phyloP scores from a whole-genome alignment of 495 filamentous ascomycete genomes.

The Trichoderma erinaceum region DNA sequence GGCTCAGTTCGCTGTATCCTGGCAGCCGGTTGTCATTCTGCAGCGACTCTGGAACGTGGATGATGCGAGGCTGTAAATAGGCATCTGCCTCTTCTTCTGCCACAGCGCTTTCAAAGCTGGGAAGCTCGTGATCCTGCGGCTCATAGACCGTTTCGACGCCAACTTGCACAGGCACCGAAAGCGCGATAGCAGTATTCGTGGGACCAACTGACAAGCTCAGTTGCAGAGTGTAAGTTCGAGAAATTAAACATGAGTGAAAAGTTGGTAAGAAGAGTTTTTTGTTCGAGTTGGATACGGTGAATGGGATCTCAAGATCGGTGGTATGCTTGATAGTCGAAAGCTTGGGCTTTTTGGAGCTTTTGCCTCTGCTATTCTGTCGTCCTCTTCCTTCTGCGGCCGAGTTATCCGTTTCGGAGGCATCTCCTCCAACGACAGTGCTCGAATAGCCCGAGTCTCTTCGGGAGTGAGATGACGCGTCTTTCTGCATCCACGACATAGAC shows the following conservation, averaged over 20 bases:
- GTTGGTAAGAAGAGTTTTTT: constrained; percentile 74
- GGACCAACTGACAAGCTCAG: constrained; percentile 57
- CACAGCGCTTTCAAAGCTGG: constrained; percentile 33
- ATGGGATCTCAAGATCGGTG: constrained; percentile 62
- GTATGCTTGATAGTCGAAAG: constrained; percentile 48
- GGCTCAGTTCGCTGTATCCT: constrained; percentile 27
- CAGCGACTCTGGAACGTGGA: constrained; percentile 30
- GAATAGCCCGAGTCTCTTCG: constrained; percentile 58
- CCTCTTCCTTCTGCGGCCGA: background rate
- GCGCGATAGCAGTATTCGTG: constrained; percentile 48
- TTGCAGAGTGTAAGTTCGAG: constrained; percentile 70
- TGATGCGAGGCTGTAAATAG: constrained; percentile 40
- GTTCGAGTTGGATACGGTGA: constrained; percentile 55
- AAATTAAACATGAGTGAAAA: constrained; percentile 81
- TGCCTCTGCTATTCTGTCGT: background rate
- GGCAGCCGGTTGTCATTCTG: constrained; percentile 25
- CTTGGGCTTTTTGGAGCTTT: constrained; percentile 16
- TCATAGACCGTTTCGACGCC: constrained; percentile 30
- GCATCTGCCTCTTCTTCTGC: constrained; percentile 36
- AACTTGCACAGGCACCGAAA: constrained; percentile 79
- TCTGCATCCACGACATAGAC: constrained; percentile 60
- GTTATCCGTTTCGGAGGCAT: constrained; percentile 15
- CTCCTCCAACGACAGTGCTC: constrained; percentile 25
- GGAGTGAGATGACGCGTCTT: constrained; percentile 25
- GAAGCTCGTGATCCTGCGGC: constrained; percentile 23